These are phyloP conservation scores for Fraxinus latifolia DNA, from an alignment of 305 asterid species.

Conservation along the genomic window DNA sequence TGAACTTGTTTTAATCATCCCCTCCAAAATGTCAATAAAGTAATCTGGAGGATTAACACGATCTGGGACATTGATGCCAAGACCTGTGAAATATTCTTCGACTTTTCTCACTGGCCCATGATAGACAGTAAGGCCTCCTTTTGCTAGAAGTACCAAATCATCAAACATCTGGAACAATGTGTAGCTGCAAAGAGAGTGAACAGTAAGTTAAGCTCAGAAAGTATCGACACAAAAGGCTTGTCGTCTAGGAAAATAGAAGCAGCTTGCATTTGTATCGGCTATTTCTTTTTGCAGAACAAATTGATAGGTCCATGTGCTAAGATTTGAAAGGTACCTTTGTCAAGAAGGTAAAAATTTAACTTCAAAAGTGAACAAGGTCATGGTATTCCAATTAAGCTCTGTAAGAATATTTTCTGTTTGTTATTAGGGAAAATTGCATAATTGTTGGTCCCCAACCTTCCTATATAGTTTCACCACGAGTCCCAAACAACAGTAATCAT, in stretches of 20 bases:
- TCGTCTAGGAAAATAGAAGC: background rate
- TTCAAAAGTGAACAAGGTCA: background rate
- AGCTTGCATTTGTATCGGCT: background rate
- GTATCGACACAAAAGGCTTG: background rate
- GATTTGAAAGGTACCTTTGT: background rate
- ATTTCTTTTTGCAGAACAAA: background rate
- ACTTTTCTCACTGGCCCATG: slow-evolving; percentile 80
- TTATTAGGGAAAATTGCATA: background rate
- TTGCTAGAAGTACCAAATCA: slow-evolving; percentile 86
- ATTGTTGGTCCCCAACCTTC: background rate
- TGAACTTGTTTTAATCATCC: slow-evolving; percentile 68
- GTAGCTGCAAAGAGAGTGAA: slow-evolving; percentile 56
- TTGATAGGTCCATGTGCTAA: background rate
- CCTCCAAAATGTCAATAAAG: slow-evolving; percentile 89
- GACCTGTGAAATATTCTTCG: slow-evolving; percentile 75
- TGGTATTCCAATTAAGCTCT: background rate
- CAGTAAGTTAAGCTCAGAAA: background rate
- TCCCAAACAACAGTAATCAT: background rate
- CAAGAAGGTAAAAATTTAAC: background rate
- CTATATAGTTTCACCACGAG: background rate
- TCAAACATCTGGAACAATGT: slow-evolving; percentile 76
- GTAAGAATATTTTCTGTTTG: background rate
- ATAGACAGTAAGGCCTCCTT: slow-evolving; percentile 85
- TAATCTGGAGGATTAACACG: slow-evolving; percentile 94
- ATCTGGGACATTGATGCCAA: slow-evolving; percentile 78